Conservation (phyloP, 2,329 filamentous ascomycete species). For the Capronia americana region DNA sequence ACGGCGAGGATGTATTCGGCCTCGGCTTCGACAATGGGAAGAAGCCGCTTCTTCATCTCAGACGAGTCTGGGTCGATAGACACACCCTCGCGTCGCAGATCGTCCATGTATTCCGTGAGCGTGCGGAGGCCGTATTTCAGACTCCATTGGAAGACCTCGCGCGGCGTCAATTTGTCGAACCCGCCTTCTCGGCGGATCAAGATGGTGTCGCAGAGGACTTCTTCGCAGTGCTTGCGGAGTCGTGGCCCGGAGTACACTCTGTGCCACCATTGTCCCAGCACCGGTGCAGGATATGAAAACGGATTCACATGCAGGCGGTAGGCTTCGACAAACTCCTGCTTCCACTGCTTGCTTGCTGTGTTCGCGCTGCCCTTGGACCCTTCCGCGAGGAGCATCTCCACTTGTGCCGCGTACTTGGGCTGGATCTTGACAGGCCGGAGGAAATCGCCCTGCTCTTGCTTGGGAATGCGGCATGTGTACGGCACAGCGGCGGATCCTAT, state of each 20-base stretch:
- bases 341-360: slow-evolving; percentile 4
- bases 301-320: slow-evolving; percentile 19
- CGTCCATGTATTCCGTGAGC: slow-evolving; percentile 21
- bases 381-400: slow-evolving; percentile 7
- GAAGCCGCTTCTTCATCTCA: slow-evolving; percentile 26
- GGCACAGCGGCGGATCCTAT: slow-evolving; percentile 75
- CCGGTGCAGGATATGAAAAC: not conserved
- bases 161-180: slow-evolving; percentile 26
- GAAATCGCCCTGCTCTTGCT: slow-evolving; percentile 66
- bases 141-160: slow-evolving; percentile 33
- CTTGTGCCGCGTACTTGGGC: slow-evolving; percentile 1
- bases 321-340: slow-evolving; percentile 15
- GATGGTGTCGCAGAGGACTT: slow-evolving; percentile 30
- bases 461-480: slow-evolving; percentile 80
- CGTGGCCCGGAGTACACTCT: slow-evolving; percentile 15
- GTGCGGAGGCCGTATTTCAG: slow-evolving; percentile 28
- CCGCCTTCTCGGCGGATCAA: slow-evolving; percentile 33
- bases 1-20: slow-evolving; percentile 26
- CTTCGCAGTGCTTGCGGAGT: slow-evolving; percentile 21
- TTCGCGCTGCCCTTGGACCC: not conserved
- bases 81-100: slow-evolving; percentile 2
- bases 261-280: slow-evolving; percentile 14
- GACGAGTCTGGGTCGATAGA: slow-evolving; percentile 27
- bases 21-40: slow-evolving; percentile 29
- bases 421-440: slow-evolving; percentile 23